These are phyloP conservation scores for Mycena crocata DNA, from an alignment of 768 basidiomycete genomes.

Conservation along the genomic window DNA sequence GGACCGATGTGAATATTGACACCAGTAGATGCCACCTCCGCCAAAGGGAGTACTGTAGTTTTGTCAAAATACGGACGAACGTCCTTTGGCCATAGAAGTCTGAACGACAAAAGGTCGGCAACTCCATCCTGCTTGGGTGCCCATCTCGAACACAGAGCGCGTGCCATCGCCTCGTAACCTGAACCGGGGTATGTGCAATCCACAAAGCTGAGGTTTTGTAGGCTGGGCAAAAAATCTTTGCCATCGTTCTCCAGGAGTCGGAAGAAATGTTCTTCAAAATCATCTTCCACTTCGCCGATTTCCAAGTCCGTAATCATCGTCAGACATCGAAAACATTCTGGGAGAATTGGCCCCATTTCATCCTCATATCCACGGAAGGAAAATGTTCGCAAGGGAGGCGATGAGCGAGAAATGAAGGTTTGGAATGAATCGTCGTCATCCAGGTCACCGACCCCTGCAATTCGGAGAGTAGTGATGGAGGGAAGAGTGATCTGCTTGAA, in stretches of 20 bases:
- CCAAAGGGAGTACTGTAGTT: background rate
- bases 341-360: background rate
- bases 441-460: background rate
- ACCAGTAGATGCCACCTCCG: background rate
- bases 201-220: background rate
- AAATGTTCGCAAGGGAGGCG: background rate
- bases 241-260: background rate
- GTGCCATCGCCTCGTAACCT: background rate
- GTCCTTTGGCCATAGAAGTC: background rate
- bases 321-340: background rate
- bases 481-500: background rate
- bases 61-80: background rate
- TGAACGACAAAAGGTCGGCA: background rate
- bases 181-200: background rate
- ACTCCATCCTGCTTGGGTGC: background rate
- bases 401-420: background rate
- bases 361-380: background rate
- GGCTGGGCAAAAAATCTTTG: background rate
- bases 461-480: background rate
- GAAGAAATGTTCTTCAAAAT: background rate
- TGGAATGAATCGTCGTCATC: background rate
- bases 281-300: background rate
- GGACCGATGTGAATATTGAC: background rate
- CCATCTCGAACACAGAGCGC: background rate
- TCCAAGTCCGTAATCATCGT: background rate